Evolutionary conservation across 2,329 filamentous ascomycete genomes (phyloP).

Genomic region (Zelopaecilomyces penicillatus): DNA sequence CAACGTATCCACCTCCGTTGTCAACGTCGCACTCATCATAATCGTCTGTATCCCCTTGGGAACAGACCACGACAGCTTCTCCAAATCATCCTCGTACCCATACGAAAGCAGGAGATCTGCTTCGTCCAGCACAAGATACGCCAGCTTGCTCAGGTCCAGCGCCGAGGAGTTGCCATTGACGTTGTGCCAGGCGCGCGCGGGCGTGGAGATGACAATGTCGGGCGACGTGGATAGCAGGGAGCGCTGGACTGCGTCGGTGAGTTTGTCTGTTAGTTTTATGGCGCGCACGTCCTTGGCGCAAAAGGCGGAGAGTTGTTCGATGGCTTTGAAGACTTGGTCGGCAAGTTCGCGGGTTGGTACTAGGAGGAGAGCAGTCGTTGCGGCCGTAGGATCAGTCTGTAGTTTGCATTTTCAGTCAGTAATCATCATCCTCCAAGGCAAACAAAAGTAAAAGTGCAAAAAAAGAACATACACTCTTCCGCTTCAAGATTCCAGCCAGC

Average conservation of each 20-base stretch:
- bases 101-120: conserved; percentile 90
- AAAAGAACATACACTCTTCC: conserved; percentile 52
- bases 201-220: conserved; percentile 86
- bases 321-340: conserved; percentile 75
- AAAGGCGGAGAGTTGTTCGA: conserved; percentile 70
- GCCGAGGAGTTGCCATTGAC: conserved; percentile 56
- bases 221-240: conserved; percentile 78
- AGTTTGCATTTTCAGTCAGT: not conserved
- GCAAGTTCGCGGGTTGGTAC: conserved; percentile 93
- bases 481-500: conserved; percentile 73
- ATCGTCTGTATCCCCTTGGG: conserved; percentile 84
- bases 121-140: conserved; percentile 83
- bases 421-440: not conserved
- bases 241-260: conserved; percentile 80
- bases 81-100: conserved; percentile 84
- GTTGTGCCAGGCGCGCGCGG: conserved; percentile 72
- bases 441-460: not conserved
- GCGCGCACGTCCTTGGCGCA: conserved; percentile 76
- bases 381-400: conserved; percentile 41
- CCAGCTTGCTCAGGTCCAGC: conserved; percentile 61
- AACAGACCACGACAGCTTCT: conserved; percentile 66
- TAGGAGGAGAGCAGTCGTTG: conserved; percentile 72
- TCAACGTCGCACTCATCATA: conserved; percentile 89
- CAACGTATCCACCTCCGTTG: conserved; percentile 75
- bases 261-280: conserved; percentile 83